Base-by-base conservation (phyloP, 257 asterid species). In the Solanum medicagineum region DNA sequence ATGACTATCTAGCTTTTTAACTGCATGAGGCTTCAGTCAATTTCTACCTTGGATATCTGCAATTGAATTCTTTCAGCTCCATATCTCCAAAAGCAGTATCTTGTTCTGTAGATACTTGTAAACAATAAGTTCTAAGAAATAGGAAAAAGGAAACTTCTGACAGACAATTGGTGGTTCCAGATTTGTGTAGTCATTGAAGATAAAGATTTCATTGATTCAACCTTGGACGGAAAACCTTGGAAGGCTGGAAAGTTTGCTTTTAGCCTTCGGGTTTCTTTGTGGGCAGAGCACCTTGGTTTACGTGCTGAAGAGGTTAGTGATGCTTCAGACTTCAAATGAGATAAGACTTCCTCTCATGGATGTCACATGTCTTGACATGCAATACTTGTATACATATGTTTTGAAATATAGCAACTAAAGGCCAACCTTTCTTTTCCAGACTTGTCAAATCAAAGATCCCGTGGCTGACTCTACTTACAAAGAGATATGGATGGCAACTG, bases 281-380 rank as follows among this genome's bases (percentile, higher is more conserved):
- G 99, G 99, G 91, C 95, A 4, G 99, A 96, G 91, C 99, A 96
- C 87, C 97, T 96, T 54, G 98, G 98, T 86, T 87, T 96, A 51
- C 36, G 36, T 45, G 22, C 92, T 65, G 86, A 89, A 66, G 97
- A 96, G 97, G 99, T 94, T 75, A 87, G 90, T 90, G 66, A 59
- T 85, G 83, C 42, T 84, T 57, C 49, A 29, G 60, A 26, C 65
- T 77, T 77, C 36, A 14, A 75, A 75, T 75, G 82, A 19, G 3
- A n/a, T 79, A 26, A 26, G 57, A 53, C 22, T 53, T 53, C 49
- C 65, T 53, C 47, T 79, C 63, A 15, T 79, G 65, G 29, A 79
- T 79, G 63, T 24, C 62, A 51, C 63, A 51, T 51, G 36, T 49
- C 44, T 77, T 24, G 24, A 75, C 62, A 75, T 77, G 82, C 45